Evolutionary conservation across 2,329 filamentous ascomycete species (phyloP).

Genomic region (Aspergillus thermomutatus): DNA sequence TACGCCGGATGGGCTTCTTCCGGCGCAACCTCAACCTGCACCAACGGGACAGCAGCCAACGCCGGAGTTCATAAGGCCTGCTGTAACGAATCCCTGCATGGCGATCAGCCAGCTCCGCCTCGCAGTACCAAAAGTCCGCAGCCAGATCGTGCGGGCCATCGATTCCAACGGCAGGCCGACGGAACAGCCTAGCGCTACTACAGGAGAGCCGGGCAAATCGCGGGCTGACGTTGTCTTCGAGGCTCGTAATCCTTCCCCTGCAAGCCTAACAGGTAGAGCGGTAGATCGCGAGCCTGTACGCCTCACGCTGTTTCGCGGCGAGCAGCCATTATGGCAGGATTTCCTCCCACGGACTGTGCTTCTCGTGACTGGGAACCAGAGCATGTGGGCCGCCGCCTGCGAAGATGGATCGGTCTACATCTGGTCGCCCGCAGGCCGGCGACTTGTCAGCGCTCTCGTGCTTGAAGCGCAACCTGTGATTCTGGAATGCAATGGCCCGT

Average conservation of each 20-base stretch:
- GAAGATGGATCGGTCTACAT: constrained; percentile 88
- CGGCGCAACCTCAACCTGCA: constrained; percentile 62
- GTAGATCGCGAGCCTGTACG: constrained; percentile 76
- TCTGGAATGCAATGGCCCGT: constrained; percentile 82
- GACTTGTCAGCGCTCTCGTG: constrained; percentile 78
- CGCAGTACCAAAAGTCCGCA: constrained; percentile 81
- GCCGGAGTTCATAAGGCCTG: constrained; percentile 82
- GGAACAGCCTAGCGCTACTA: constrained; percentile 36
- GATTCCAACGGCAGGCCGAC: constrained; percentile 53
- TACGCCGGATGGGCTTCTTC: constrained; percentile 72
- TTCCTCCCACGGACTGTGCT: constrained; percentile 83
- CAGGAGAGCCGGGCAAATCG: constrained; percentile 43
- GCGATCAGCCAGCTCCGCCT: constrained; percentile 79
- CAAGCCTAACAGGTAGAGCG: constrained; percentile 56
- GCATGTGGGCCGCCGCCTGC: constrained; percentile 89
- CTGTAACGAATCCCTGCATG: constrained; percentile 78
- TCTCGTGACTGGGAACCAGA: constrained; percentile 83
- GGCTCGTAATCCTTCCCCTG: constrained; percentile 72
- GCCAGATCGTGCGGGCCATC: constrained; percentile 75
- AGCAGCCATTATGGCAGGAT: constrained; percentile 85
- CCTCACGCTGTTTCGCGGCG: constrained; percentile 76
- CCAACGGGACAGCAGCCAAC: constrained; percentile 62
- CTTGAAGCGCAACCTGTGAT: constrained; percentile 93
- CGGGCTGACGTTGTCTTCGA: constrained; percentile 77
- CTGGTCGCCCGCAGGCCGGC: constrained; percentile 88